Conservation (phyloP, 345 rosid species). For the Citrus australasica region DNA sequence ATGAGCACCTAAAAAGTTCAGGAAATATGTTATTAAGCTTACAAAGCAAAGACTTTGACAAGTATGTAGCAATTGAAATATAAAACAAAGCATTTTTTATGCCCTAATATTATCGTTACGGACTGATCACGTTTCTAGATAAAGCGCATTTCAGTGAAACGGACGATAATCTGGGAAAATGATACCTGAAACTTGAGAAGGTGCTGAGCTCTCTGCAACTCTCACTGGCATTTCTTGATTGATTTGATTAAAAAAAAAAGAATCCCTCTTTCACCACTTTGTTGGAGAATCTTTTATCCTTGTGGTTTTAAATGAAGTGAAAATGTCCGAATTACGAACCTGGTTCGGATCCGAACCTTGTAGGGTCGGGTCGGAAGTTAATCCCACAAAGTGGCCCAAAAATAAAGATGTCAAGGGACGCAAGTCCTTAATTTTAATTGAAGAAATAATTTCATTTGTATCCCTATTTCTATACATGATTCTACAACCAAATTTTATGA, state of each 20-base stretch:
- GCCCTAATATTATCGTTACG: neutral
- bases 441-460: too few species aligned
- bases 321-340: too few species aligned
- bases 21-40: neutral
- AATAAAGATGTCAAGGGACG: too few species aligned
- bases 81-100: neutral
- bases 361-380: too few species aligned
- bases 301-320: neutral
- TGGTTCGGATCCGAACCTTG: too few species aligned
- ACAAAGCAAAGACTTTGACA: neutral
- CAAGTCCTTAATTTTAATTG: too few species aligned
- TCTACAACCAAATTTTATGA: too few species aligned
- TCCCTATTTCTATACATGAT: too few species aligned
- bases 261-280: too few species aligned
- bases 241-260: neutral
- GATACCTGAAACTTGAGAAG: slow-evolving; percentile 72
- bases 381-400: too few species aligned
- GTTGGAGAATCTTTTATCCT: too few species aligned
- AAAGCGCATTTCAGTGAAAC: neutral
- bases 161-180: neutral
- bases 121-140: neutral
- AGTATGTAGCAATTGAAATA: neutral
- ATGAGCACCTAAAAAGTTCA: slow-evolving; percentile 46
- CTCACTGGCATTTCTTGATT: slow-evolving; percentile 72
- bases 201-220: slow-evolving; percentile 64